phyloP scores from a whole-genome alignment of 2,329 filamentous ascomycete species.

The Cytospora piceae region DNA sequence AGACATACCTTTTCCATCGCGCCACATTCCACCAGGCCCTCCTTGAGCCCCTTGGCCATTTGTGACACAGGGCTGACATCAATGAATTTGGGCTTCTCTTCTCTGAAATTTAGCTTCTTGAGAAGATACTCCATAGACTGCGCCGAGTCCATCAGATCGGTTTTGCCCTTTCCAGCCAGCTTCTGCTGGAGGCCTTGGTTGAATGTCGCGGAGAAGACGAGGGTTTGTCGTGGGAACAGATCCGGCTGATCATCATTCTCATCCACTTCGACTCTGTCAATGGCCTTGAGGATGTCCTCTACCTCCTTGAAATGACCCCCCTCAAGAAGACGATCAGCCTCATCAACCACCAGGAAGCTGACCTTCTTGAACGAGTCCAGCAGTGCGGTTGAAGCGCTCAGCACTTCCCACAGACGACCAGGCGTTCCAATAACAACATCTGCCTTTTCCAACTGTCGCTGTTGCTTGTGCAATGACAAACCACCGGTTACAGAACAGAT shows the following conservation, averaged over 20 bases:
- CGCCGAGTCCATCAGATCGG: constrained; percentile 69
- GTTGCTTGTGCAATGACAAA: constrained; percentile 92
- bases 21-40: constrained; percentile 89
- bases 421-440: constrained; percentile 95
- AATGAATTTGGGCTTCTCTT: constrained; percentile 84
- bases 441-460: constrained; percentile 78
- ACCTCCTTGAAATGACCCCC: constrained; percentile 96
- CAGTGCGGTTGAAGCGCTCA: constrained; percentile 73
- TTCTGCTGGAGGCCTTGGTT: constrained; percentile 91
- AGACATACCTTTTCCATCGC: constrained; percentile 81
- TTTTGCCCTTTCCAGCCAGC: constrained; percentile 75
- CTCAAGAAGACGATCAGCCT: constrained; percentile 88
- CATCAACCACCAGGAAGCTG: constrained; percentile 85
- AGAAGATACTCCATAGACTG: constrained; percentile 93
- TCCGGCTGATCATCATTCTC: constrained; percentile 53
- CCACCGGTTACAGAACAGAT: constrained; percentile 93
- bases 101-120: constrained; percentile 84
- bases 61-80: constrained; percentile 88
- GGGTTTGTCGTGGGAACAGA: constrained; percentile 70
- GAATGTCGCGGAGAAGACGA: constrained; percentile 97
- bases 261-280: constrained; percentile 73
- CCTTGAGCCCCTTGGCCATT: constrained; percentile 83
- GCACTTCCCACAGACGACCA: constrained; percentile 90
- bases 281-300: constrained; percentile 79
- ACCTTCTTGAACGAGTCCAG: constrained; percentile 73